Percentiles rank a stretch among this genome's conserved stretches.
Conservation (phyloP, 495 filamentous ascomycete genomes). For the Aspergillus coremiiformis region DNA sequence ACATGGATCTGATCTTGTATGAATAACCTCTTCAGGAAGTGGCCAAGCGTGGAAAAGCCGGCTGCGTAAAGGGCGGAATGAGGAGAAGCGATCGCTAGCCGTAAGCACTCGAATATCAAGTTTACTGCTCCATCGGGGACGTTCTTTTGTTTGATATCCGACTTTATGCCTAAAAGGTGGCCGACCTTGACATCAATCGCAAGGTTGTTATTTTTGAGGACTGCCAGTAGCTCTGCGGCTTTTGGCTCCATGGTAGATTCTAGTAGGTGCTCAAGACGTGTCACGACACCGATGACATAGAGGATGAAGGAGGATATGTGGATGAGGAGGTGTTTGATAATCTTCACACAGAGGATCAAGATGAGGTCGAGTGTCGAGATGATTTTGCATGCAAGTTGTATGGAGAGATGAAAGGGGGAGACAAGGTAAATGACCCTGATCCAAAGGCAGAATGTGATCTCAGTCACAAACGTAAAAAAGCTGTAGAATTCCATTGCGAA, state of each 20-base stretch:
- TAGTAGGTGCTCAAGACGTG: neutral
- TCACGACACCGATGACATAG: constrained; percentile 16
- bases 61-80: constrained; percentile 61
- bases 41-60: constrained; percentile 77
- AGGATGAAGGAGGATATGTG: constrained; percentile 3
- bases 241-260: constrained; percentile 31
- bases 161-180: constrained; percentile 66
- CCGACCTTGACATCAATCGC: constrained; percentile 64
- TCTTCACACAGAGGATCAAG: neutral
- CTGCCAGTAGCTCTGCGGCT: constrained; percentile 51
- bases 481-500: neutral
- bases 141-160: constrained; percentile 80
- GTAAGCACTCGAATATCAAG: constrained; percentile 66
- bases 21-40: constrained; percentile 72
- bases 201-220: constrained; percentile 59
- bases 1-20: constrained; percentile 71
- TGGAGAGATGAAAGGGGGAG: neutral
- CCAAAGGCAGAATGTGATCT: neutral
- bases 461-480: neutral
- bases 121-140: constrained; percentile 67
- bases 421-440: neutral
- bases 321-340: neutral
- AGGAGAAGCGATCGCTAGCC: constrained; percentile 59
- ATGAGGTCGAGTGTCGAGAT: neutral
- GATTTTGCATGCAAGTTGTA: neutral